Percentiles rank a stretch among this genome's conserved stretches.
phyloP scores from a whole-genome alignment of 257 asterid genomes.

The Solanum peruvianum region DNA sequence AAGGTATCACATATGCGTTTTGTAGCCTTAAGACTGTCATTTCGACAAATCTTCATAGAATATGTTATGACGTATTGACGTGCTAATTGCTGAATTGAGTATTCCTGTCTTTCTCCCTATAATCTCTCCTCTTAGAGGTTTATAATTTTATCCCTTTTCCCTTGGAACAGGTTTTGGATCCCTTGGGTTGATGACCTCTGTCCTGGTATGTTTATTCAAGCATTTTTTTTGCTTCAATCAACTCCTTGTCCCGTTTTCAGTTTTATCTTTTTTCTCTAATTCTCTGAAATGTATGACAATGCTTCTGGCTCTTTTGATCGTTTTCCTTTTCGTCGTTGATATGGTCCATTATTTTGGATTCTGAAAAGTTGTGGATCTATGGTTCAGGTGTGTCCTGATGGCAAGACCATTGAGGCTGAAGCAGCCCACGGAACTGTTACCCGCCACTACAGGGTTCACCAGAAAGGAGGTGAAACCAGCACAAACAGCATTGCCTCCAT shows the following conservation, averaged over 20 bases:
- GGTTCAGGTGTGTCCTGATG: slow-evolving; percentile 92
- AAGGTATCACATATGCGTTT: slow-evolving; percentile 31
- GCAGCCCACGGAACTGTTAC: slow-evolving; percentile 99
- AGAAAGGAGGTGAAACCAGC: slow-evolving; percentile 98
- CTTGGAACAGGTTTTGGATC: slow-evolving; percentile 83
- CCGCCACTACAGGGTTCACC: slow-evolving; percentile 97
- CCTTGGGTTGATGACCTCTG: slow-evolving; percentile 98
- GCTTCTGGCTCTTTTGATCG: neutral
- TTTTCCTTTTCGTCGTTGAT: neutral
- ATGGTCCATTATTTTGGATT: neutral
- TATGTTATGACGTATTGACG: neutral
- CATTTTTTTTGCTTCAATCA: neutral
- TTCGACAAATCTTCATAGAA: neutral
- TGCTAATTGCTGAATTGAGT: neutral
- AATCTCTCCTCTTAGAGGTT: neutral
- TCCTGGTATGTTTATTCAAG: slow-evolving; percentile 48
- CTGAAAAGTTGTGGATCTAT: neutral
- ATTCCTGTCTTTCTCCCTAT: neutral
- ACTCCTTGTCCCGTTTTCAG: neutral
- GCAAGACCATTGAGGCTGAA: slow-evolving; percentile 98
- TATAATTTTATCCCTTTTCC: neutral
- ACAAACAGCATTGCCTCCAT: slow-evolving; percentile 98
- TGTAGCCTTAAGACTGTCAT: neutral
- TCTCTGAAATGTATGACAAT: neutral
- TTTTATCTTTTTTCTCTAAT: neutral